Evolutionary conservation across 2,329 filamentous ascomycete genomes (phyloP), one percentile per base, ranked within the genome.

Genomic region (Cordyceps farinosa): DNA sequence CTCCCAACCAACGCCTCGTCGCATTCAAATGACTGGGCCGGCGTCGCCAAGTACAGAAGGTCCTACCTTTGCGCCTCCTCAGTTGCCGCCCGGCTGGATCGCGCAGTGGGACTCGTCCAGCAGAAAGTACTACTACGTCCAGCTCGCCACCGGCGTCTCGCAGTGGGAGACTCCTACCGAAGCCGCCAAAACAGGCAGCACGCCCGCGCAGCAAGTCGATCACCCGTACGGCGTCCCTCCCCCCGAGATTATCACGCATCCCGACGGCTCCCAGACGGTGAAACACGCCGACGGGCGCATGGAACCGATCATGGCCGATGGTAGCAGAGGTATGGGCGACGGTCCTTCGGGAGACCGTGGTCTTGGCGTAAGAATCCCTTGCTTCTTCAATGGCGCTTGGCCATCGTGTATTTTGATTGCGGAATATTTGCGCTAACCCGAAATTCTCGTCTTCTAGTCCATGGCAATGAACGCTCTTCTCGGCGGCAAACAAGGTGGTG

Each of bases 121-220:
- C 73, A 83, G 80, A 73, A 88, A 88, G 73, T 89, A 89, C 73
- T 89, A 89, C 74, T 89, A 85, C 73, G 88, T 91, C 57, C 87
- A 90, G 74, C 83, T 91, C 61, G 87, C 86, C 60, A 90, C 88
- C 8, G 88, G 88, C 54, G 80, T 85, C 44, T 90, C 88, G 66
- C 88, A 90, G 75, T 91, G 89, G 88, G 88, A 90, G n/a, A 82
- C 84, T 38, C 88, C 88, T 38, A 90, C 85, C 15, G 80, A 85
- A 64, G 81, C 87, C 56, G 87, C 84, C 8, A 86, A 84, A 51
- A 82, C 84, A 29, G 85, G 86, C 66, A 85, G 79, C 70, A 87
- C 84, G 44, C 87, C 84, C 52, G 82, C 78, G 65, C 81, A 80
- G 63, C 78, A 74, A 60, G 69, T 73, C 65, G 84, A 88, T 27